phyloP scores from a whole-genome alignment of 1,284 basidiomycete genomes.

The Irpex lacteus region DNA sequence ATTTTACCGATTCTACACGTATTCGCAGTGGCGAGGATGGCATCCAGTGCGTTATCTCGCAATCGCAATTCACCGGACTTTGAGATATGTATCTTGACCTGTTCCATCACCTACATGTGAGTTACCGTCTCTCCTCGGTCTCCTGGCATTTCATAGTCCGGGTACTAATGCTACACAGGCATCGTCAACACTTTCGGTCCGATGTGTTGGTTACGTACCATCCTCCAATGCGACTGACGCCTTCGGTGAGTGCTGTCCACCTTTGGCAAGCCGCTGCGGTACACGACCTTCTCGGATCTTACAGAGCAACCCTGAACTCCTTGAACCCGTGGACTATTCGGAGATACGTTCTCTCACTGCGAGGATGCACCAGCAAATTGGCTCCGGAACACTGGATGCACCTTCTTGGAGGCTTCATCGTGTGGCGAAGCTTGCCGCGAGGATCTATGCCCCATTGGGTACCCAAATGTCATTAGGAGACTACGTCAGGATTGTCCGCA shows the following conservation, averaged over 20 bases:
- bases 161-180: slow-evolving; percentile 27
- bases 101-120: slow-evolving; percentile 82
- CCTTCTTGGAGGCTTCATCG: slow-evolving; percentile 80
- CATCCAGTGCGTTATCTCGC: slow-evolving; percentile 74
- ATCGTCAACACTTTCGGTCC: slow-evolving; percentile 77
- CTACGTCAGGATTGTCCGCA: slow-evolving; percentile 70
- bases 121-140: slow-evolving; percentile 16
- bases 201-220: slow-evolving; percentile 86
- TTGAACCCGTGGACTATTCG: slow-evolving; percentile 62
- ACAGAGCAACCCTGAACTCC: slow-evolving; percentile 67
- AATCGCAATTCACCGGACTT: slow-evolving; percentile 68
- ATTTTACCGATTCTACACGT: too few species aligned
- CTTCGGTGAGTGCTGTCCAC: slow-evolving; percentile 42
- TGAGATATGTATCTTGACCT: slow-evolving; percentile 69
- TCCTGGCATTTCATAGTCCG: slow-evolving; percentile 24
- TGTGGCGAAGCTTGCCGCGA: slow-evolving; percentile 69
- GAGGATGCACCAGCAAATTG: slow-evolving; percentile 64
- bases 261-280: neutral
- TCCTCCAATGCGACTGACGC: slow-evolving; percentile 63
- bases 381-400: slow-evolving; percentile 74
- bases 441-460: slow-evolving; percentile 81
- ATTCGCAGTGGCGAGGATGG: slow-evolving; percentile 66
- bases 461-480: slow-evolving; percentile 80
- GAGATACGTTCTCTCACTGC: slow-evolving; percentile 62
- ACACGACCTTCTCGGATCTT: slow-evolving; percentile 1